A percentile compares a stretch with the other conserved stretches of the same genome.
phyloP scores from a whole-genome alignment of 2,329 filamentous ascomycete genomes.

The Phialophora chinensis region DNA sequence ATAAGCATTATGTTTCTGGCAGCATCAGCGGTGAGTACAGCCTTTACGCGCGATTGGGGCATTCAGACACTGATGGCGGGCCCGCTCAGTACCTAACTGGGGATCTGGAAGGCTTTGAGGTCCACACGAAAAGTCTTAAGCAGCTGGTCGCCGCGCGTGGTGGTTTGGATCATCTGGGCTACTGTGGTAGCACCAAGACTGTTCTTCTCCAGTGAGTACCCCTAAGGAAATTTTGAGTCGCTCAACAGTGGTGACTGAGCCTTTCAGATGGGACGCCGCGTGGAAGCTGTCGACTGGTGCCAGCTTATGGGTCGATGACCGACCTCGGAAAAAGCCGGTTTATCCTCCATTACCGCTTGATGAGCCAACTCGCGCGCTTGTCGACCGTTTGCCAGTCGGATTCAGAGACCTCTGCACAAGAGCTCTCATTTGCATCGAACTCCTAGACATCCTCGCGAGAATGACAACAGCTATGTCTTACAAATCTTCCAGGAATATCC shows the following conservation, averaged over 20 bases:
- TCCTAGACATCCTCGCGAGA: background rate
- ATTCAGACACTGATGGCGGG: background rate
- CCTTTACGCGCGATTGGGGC: background rate
- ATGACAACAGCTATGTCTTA: constrained; percentile 7
- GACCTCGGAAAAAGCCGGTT: background rate
- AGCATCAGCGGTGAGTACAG: background rate
- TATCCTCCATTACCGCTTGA: constrained; percentile 7
- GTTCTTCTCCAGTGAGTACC: constrained; percentile 7
- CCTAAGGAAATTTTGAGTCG: background rate
- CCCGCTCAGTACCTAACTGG: background rate
- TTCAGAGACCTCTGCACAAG: constrained; percentile 2
- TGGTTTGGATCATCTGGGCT: constrained; percentile 3
- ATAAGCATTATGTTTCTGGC: constrained; percentile 6
- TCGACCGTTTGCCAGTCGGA: background rate
- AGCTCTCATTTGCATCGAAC: background rate
- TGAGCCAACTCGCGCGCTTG: background rate
- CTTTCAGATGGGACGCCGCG: constrained; percentile 3
- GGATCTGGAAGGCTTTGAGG: background rate
- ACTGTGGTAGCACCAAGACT: constrained; percentile 4
- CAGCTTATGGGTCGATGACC: constrained; percentile 8
- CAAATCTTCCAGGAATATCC: constrained; percentile 3
- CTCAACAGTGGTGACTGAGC: background rate
- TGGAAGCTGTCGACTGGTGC: background rate
- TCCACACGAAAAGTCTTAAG: constrained; percentile 1
- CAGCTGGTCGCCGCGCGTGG: constrained; percentile 2